Evolutionary conservation across 2,329 filamentous ascomycete genomes (phyloP).

Genomic region (Penicillium griseofulvum): DNA sequence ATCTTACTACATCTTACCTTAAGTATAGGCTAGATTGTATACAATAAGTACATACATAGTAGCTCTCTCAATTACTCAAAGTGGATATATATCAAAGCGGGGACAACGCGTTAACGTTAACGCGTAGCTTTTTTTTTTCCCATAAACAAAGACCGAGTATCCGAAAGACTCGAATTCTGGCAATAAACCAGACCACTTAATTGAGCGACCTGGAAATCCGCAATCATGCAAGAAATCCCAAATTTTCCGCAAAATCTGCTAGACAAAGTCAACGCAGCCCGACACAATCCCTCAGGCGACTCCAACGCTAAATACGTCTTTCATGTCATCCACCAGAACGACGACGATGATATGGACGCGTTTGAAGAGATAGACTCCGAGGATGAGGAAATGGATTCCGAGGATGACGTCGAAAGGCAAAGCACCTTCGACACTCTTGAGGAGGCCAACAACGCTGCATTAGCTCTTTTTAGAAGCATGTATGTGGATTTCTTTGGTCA

Average conservation of each 20-base stretch:
- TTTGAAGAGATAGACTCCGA: background rate
- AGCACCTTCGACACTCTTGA: slow-evolving; percentile 1
- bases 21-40: too few relatives aligned
- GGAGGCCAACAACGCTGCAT: slow-evolving; percentile 6
- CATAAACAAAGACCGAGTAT: too few relatives aligned
- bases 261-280: background rate
- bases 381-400: background rate
- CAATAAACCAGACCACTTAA: background rate
- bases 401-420: background rate
- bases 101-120: background rate
- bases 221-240: background rate
- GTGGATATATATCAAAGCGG: background rate
- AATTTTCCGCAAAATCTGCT: background rate
- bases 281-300: background rate
- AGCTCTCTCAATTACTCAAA: too few relatives aligned
- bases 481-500: slow-evolving; percentile 1
- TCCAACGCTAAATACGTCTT: background rate
- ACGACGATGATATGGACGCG: background rate
- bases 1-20: background rate
- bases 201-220: background rate
- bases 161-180: background rate
- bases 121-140: background rate
- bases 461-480: slow-evolving; percentile 6
- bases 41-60: too few relatives aligned
- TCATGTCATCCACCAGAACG: background rate